Base-by-base conservation (phyloP, 768 basidiomycete species). In the Asterophora lycoperdoides region DNA sequence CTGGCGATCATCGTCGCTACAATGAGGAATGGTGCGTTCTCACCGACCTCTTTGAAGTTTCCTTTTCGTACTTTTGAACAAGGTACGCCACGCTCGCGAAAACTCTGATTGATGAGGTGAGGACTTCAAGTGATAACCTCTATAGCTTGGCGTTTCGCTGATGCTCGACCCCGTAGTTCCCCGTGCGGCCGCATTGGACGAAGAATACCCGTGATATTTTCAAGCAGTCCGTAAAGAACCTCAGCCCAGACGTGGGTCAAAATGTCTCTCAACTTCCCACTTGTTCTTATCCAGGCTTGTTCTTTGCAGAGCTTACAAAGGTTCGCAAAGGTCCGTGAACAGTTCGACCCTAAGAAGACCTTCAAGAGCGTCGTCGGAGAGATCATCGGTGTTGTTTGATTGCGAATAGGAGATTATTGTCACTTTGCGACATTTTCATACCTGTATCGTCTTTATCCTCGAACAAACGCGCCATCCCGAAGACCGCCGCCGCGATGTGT, bases 111-210 rank as follows among this genome's bases (percentile, higher is more conserved):
- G 58, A 64, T 40, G 66, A 70, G 62, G 68, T 63, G 30, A 17
- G 60, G 40, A 35, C n/a, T 36, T 32, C 19, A 17, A 20, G 1
- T 17, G 44, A 10, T 13, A 20, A 17, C 23, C 3, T 3, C 15
- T 28, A 14, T 13, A 15, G 4, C 28, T 37, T 46, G 15, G n/a
- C 44, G 34, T 45, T 15, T 43, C 29, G 30, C 36, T 48, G 18
- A 44, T 44, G 30, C 11, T 17, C 23, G 28, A 41, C 28, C 11
- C 40, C 33, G 3, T 17, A 69, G 67, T 68, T 70, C 55, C 68
- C 67, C 39, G 61, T 65, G 35, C 58, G 67, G 10, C 67, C 66
- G 5, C 66, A 70, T 46, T 70, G 67, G 68, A 68, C 68, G 3
- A 70, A 70, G 56, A 66, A 63, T 54, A 68, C 65, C 14, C 60